Percentiles rank a stretch among this genome's conserved stretches.
Evolutionary conservation across 1,284 basidiomycete species (phyloP).

Genomic region (Microstroma glucosiphilum): DNA sequence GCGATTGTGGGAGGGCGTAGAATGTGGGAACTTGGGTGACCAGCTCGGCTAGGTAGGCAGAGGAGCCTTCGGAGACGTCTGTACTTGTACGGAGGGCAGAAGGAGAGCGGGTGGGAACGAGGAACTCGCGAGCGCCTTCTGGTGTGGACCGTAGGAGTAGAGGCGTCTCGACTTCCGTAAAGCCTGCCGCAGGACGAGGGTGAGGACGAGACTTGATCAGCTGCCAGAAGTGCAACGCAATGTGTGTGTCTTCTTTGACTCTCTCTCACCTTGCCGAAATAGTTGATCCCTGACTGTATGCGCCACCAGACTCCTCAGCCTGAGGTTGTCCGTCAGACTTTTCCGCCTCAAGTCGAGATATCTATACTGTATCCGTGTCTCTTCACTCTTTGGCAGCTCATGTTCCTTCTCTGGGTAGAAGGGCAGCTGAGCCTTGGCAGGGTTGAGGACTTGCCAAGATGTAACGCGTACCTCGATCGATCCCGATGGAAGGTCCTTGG

Average conservation of each 20-base stretch:
- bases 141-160: conserved; percentile 85
- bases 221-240: not conserved
- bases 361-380: conserved; percentile 73
- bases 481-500: conserved; percentile 13
- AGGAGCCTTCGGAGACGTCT: not conserved
- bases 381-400: conserved; percentile 79
- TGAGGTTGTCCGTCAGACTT: conserved; percentile 68
- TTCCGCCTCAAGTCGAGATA: conserved; percentile 79
- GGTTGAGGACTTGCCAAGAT: conserved; percentile 10
- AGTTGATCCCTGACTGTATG: conserved; percentile 69
- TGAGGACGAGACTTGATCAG: not conserved
- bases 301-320: conserved; percentile 70
- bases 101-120: conserved; percentile 71
- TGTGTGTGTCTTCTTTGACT: not conserved
- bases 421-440: conserved; percentile 36
- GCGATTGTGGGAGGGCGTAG: conserved; percentile 87
- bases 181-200: conserved; percentile 57
- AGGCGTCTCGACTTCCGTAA: conserved; percentile 88
- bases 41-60: not conserved
- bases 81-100: conserved; percentile 26
- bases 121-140: conserved; percentile 87
- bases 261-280: conserved; percentile 65
- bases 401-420: conserved; percentile 61
- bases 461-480: conserved; percentile 11
- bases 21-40: conserved; percentile 59